Evolutionary conservation across 345 rosid genomes (phyloP), one percentile per base, ranked within the genome.

Genomic region (Excoecaria cochinchinensis): DNA sequence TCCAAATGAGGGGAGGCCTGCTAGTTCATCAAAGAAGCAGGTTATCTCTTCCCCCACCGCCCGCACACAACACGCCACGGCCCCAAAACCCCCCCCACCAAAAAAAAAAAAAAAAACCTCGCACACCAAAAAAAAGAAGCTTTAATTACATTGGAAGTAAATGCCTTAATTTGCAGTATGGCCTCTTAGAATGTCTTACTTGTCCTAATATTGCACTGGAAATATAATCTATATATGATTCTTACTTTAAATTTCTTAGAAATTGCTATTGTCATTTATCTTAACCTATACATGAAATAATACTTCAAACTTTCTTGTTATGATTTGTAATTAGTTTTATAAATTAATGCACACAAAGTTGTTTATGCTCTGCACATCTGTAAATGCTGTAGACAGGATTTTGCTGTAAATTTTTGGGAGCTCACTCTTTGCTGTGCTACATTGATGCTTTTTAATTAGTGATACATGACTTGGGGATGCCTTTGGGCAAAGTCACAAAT

Each of bases 1-100:
- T 48, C 74, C 80, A 31, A 77, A 36, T 50, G 87, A 80, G 67
- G 81, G 48, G 78, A 83, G 82, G 67, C 75, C 87, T 67, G 85
- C 25, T 19, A 79, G 88, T 78, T 76, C 87, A 52, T 86, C 94
- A 59, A 90, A 86, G 79, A 91, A 86, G 77, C 90, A 83, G 94
- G 98, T 88, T 62, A 42, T 77, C 64, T 51, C 65, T 70, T 14
- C n/a, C 15, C 12, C 21, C 44, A 4, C 47, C 9, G n/a, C n/a
- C n/a, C n/a, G n/a, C n/a, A n/a, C n/a, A n/a, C n/a, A n/a, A n/a
- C n/a, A n/a, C n/a, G n/a, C n/a, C n/a, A n/a, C n/a, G n/a, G n/a
- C n/a, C n/a, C n/a, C n/a, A n/a, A n/a, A n/a, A n/a, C n/a, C 47
- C 9, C 47, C 3, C 3, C 47, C 31, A 31, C 31, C 31, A 31